phyloP scores from a whole-genome alignment of 2,329 filamentous ascomycete genomes.

The Fusarium citri region DNA sequence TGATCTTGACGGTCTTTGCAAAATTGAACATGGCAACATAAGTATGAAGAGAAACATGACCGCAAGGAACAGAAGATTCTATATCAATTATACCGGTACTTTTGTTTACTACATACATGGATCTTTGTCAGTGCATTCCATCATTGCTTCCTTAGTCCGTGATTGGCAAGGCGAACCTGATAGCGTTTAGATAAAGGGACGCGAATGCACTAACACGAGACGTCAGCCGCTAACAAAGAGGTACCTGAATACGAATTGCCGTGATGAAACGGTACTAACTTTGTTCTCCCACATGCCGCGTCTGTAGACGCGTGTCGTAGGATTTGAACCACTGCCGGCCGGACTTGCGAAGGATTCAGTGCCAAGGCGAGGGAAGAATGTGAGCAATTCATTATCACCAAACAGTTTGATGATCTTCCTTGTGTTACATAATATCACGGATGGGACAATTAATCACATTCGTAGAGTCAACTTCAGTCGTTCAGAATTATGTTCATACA shows the following conservation, averaged over 20 bases:
- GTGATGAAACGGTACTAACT: neutral
- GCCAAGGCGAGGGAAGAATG: neutral
- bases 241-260: neutral
- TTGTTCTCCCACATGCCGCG: too few relatives aligned
- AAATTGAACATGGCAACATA: constrained; percentile 24
- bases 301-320: neutral
- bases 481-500: constrained; percentile 22
- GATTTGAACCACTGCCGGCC: neutral
- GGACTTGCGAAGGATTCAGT: neutral
- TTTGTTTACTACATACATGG: neutral
- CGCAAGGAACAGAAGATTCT: too few relatives aligned
- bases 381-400: neutral
- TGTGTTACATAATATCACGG: too few relatives aligned
- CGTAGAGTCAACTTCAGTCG: neutral
- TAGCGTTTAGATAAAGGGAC: neutral
- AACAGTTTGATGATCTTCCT: too few relatives aligned
- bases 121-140: neutral
- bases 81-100: neutral
- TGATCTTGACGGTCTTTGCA: constrained; percentile 23
- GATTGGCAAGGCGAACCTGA: neutral
- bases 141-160: neutral
- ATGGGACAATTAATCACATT: too few relatives aligned
- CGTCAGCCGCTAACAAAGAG: neutral
- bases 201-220: neutral
- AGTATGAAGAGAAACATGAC: neutral